These are phyloP conservation scores for Cutaneotrichosporon cyanovorans DNA, from an alignment of 1,284 basidiomycete genomes.

Conservation along the genomic window DNA sequence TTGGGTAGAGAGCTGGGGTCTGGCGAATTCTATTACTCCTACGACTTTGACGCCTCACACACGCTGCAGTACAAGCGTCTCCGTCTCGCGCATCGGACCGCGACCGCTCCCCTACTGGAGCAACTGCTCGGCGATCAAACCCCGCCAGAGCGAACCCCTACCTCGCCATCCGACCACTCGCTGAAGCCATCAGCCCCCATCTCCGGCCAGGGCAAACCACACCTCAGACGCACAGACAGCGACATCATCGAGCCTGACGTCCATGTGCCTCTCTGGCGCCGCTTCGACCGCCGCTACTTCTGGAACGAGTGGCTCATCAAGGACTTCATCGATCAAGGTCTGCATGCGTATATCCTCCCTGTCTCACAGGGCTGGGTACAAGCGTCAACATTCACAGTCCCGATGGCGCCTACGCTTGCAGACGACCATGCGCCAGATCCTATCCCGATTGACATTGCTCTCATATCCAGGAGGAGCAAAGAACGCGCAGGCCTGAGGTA, in stretches of 20 bases:
- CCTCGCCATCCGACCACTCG: too few relatives aligned
- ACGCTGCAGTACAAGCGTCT: slow-evolving; percentile 48
- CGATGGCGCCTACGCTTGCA: slow-evolving; percentile 36
- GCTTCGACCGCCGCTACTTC: slow-evolving; percentile 50
- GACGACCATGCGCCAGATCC: slow-evolving; percentile 9
- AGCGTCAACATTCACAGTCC: slow-evolving; percentile 58
- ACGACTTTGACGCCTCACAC: slow-evolving; percentile 50
- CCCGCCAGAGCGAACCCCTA: too few relatives aligned
- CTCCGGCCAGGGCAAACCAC: too few relatives aligned
- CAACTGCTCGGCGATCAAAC: slow-evolving; percentile 16
- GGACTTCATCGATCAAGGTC: slow-evolving; percentile 43
- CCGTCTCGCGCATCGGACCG: slow-evolving; percentile 24
- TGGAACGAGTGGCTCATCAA: slow-evolving; percentile 49
- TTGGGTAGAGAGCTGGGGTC: slow-evolving; percentile 38
- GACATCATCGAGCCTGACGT: slow-evolving; percentile 47
- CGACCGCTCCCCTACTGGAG: slow-evolving; percentile 21
- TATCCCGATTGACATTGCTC: slow-evolving; percentile 46
- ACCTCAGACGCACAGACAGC: not conserved
- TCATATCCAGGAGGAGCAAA: slow-evolving; percentile 50
- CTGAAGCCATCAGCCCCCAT: too few relatives aligned
- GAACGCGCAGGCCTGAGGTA: slow-evolving; percentile 52
- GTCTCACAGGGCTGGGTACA: slow-evolving; percentile 87
- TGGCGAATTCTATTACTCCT: slow-evolving; percentile 48
- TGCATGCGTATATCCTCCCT: slow-evolving; percentile 74
- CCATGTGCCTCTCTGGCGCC: slow-evolving; percentile 49